A percentile compares a stretch with the other conserved stretches of the same genome.
phyloP scores from a whole-genome alignment of 73 alveolate genomes.

The Stentor roeselii region DNA sequence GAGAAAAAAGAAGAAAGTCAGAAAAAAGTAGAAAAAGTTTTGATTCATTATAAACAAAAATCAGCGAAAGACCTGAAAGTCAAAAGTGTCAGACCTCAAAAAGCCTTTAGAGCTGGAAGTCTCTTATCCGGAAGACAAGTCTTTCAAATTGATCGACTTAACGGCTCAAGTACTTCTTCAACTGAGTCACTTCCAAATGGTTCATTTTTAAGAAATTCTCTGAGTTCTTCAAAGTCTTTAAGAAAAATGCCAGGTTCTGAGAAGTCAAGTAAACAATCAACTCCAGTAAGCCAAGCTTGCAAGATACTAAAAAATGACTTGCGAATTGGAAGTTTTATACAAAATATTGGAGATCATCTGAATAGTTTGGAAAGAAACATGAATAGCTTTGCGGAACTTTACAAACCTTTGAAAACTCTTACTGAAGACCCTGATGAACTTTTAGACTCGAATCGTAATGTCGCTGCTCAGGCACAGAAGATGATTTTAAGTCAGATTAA shows the following conservation, averaged over 20 bases:
- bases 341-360: not conserved
- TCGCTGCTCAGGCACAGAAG: not conserved
- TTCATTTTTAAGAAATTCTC: not conserved
- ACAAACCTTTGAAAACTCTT: not conserved
- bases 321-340: not conserved
- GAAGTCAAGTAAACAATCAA: not conserved
- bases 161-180: not conserved
- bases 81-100: no score
- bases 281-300: not conserved
- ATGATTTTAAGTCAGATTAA: no score
- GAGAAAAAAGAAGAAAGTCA: no score
- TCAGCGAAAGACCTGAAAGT: no score
- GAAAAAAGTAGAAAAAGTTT: no score
- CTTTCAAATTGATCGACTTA: no score
- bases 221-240: not conserved
- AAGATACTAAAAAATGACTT: no score
- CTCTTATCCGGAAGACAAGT: no score
- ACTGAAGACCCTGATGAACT: conserved; percentile 7
- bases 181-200: not conserved
- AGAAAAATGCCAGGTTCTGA: not conserved
- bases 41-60: no score
- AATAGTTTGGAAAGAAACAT: not conserved
- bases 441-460: not conserved
- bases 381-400: not conserved
- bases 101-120: no score